Base-by-base conservation (phyloP, 768 basidiomycete species). In the Hypholoma sublateritium region DNA sequence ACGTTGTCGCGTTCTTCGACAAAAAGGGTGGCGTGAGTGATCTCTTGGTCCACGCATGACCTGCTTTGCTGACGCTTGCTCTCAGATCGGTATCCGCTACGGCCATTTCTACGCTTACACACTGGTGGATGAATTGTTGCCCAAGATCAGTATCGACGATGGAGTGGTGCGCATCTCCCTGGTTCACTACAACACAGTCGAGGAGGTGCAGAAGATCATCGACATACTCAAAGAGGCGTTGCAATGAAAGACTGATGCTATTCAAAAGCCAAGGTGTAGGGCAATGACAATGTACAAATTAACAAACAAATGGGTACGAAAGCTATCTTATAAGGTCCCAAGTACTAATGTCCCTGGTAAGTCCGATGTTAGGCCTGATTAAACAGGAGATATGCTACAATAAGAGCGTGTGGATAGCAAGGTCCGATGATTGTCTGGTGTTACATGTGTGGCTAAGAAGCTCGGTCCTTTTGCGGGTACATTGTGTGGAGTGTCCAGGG, bases 31-130 rank as follows among this genome's bases (percentile, higher is more conserved):
- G 77, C 35, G 90, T 91, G 54, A 64, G 87, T 78, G 17, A 35
- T 50, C 9, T 55, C 56, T 16, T 9, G 34, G 34, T 48, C 45
- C 28, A 24, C 32, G 36, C 51, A 34, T 53, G 11, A 9, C 49
- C 28, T 44, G 19, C 16, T 46, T 39, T 49, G 5, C 44, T 55
- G 24, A 32, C 17, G 45, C 24, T 47, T 6, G 34, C 35, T n/a
- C 14, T 9, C 61, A 92, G 90, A 79, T 90, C 46, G 90, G 90
- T 0, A 88, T 92, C 56, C 85, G 88, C 19, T 89, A 80, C 56
- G 90, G 90, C 1, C 86, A 92, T 66, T 91, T 87, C 65, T 91
- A 91, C 64, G 88, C 90, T 3, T 87, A 87, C 65, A 83, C 81
- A 0, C 72, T 90, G 14, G 70, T 88, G 8, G 73, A 78, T 6